Base-by-base conservation (phyloP, 2,329 filamentous ascomycete genomes). In the Talaromyces sp. region DNA sequence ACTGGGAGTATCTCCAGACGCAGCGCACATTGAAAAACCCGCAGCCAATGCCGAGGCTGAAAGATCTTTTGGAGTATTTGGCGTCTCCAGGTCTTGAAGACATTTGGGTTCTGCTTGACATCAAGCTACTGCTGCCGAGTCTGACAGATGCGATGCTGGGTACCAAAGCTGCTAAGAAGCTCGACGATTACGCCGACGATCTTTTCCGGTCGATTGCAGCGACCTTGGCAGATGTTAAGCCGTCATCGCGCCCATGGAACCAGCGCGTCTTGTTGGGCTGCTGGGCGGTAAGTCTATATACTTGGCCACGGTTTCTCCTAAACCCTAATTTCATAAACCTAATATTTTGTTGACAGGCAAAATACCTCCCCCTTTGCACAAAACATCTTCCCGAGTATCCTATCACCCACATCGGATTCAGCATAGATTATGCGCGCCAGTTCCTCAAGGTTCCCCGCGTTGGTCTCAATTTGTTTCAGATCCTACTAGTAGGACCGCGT, bases 31-130 rank as follows among this genome's bases (percentile, higher is more conserved):
- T 89, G 7, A 80, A 83, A 60, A 82, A 83, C 63, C 91, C 91
- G 8, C 82, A 86, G 71, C 80, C 82, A 0, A 88, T 97, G 86
- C 87, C 92, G 4, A 81, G 89, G 31, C 78, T 98, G 13, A 67
- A 75, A 19, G 93, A 97, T 68, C 77, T 97, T 56, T 78, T 97
- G 10, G 80, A 84, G 62, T 93, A 89, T 70, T 73, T 98, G 58
- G 80, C 84, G 0, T 78, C 84, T 64, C 87, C 87, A 0, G 87
- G 81, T 0, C 72, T 83, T 38, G 85, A 90, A 68, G 73, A 88
- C 43, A 80, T 93, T 11, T 96, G 92, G 93, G 68, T 95, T 6
- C 74, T 97, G 63, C 79, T 98, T 2, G 93, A 98, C 72, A 90
- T 97, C 72, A 98, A 97, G 80, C 87, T 90, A n/a, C 14, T 53